Evolutionary conservation across 164 flowering plant genomes (phyloP).

Genomic region (Nelumbo lutea): DNA sequence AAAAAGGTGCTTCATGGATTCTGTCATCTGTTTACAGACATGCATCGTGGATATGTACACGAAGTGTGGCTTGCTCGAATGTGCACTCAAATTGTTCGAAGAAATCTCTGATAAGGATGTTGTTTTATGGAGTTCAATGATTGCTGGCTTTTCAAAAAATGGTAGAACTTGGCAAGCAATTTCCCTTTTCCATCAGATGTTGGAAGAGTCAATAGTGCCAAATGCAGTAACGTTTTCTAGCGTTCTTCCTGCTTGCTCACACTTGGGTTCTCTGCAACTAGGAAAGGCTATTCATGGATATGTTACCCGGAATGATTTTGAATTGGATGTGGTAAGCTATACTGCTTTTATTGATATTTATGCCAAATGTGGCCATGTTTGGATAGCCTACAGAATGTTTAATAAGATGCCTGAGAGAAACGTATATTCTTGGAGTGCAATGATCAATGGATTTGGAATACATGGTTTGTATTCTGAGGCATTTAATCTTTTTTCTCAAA

Average conservation of each 20-base stretch:
- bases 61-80: slow-evolving; percentile 7
- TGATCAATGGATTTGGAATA: slow-evolving; percentile 22
- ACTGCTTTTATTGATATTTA: slow-evolving; percentile 20
- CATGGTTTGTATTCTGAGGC: slow-evolving; percentile 20
- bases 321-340: slow-evolving; percentile 14
- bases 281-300: slow-evolving; percentile 20
- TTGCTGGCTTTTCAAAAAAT: slow-evolving; percentile 15
- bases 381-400: slow-evolving; percentile 13
- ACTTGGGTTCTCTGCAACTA: slow-evolving; percentile 14
- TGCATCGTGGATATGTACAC: slow-evolving; percentile 18
- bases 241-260: slow-evolving; percentile 17
- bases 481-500: slow-evolving; percentile 8
- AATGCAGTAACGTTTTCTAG: slow-evolving; percentile 20
- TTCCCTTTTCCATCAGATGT: slow-evolving; percentile 12
- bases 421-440: slow-evolving; percentile 22
- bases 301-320: slow-evolving; percentile 14
- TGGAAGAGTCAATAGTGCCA: slow-evolving; percentile 8
- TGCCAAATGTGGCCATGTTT: slow-evolving; percentile 16
- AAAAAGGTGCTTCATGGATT: slow-evolving; percentile 3
- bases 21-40: slow-evolving; percentile 12
- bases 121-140: slow-evolving; percentile 20
- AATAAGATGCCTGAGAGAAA: slow-evolving; percentile 13
- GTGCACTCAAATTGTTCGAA: slow-evolving; percentile 9
- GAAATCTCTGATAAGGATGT: slow-evolving; percentile 18
- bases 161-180: slow-evolving; percentile 14